Conservation (phyloP, 495 filamentous ascomycete genomes). For the Tuber melanosporum region DNA sequence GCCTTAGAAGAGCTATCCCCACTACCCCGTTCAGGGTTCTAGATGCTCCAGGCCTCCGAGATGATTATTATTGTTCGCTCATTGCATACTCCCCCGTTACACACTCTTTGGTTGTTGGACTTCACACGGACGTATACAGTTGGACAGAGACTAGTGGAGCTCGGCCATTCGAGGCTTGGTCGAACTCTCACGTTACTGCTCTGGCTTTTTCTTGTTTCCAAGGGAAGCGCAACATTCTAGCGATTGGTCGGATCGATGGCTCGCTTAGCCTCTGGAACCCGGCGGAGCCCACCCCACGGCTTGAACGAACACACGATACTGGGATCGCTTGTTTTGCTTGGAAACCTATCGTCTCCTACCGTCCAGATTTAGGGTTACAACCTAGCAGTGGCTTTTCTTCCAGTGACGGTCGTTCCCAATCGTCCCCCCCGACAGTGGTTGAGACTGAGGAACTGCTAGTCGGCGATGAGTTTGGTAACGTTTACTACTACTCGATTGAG, state of each 20-base stretch:
- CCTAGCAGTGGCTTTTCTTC: conserved; percentile 25
- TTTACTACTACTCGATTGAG: conserved; percentile 86
- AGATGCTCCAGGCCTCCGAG: conserved; percentile 77
- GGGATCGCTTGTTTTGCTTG: conserved; percentile 73
- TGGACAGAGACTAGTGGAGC: conserved; percentile 72
- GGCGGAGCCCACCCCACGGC: conserved; percentile 56
- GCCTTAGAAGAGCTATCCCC: conserved; percentile 15
- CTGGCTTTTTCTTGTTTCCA: conserved; percentile 77
- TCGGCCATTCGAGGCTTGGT: conserved; percentile 40
- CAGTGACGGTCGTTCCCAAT: conserved; percentile 6
- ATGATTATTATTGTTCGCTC: conserved; percentile 93
- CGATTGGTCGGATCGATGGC: conserved; percentile 70
- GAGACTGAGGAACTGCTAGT: conserved; percentile 75
- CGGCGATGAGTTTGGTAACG: conserved; percentile 75
- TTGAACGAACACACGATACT: conserved; percentile 62
- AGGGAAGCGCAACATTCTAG: conserved; percentile 73
- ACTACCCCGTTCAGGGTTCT: conserved; percentile 52
- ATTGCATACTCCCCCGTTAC: conserved; percentile 72
- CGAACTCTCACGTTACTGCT: conserved; percentile 62
- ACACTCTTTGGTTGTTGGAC: conserved; percentile 74
- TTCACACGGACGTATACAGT: conserved; percentile 69
- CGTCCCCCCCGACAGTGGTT: conserved; percentile 37
- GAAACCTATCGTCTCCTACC: conserved; percentile 48
- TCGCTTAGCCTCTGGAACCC: conserved; percentile 56
- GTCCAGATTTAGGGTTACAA: background rate